Conservation (phyloP, 768 basidiomycete genomes). For the Panaeolus cyanescens region DNA sequence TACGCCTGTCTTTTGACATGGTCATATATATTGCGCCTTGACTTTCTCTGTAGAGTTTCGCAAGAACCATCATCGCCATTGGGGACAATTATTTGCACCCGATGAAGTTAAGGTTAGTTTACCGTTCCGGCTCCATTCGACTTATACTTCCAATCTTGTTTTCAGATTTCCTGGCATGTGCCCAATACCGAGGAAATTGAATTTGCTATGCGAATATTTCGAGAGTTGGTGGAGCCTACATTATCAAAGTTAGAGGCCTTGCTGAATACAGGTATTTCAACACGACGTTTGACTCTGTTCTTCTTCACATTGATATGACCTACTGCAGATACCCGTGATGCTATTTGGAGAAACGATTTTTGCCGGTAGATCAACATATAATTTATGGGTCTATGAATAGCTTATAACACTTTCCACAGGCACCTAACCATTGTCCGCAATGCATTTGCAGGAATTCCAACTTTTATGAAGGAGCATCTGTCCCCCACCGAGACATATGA, state of each 20-base stretch:
- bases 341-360: slow-evolving; percentile 82
- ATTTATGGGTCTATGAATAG: background rate
- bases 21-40: background rate
- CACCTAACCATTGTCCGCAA: slow-evolving; percentile 74
- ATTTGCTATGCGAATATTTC: slow-evolving; percentile 72
- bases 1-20: slow-evolving; percentile 27
- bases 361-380: slow-evolving; percentile 55
- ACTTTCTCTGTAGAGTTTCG: slow-evolving; percentile 55
- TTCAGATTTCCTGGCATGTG: slow-evolving; percentile 76
- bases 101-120: slow-evolving; percentile 67
- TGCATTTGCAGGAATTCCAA: slow-evolving; percentile 74
- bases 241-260: slow-evolving; percentile 57
- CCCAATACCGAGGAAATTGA: slow-evolving; percentile 71
- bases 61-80: slow-evolving; percentile 67
- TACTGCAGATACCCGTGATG: slow-evolving; percentile 49
- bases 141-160: slow-evolving; percentile 1
- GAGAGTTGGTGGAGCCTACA: slow-evolving; percentile 65
- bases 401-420: slow-evolving; percentile 30
- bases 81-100: slow-evolving; percentile 78
- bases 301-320: slow-evolving; percentile 10
- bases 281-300: background rate
- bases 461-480: slow-evolving; percentile 56
- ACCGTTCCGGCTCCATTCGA: background rate
- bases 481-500: slow-evolving; percentile 47
- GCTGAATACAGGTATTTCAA: slow-evolving; percentile 45